These are phyloP conservation scores for Coriaria nepalensis DNA, from an alignment of 306 rosid genomes.

Conservation along the genomic window DNA sequence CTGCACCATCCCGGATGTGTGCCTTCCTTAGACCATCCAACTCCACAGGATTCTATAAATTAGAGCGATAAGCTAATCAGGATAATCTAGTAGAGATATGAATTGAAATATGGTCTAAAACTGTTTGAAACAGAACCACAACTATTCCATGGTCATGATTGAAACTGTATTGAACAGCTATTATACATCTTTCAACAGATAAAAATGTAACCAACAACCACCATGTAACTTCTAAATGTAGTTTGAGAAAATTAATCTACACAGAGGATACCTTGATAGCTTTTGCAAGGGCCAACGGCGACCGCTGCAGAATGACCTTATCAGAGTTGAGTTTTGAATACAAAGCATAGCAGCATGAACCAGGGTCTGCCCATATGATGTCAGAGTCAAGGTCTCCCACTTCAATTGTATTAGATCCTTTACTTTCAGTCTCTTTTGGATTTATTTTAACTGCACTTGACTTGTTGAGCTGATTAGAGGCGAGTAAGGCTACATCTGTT, in stretches of 20 bases:
- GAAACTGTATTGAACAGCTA: no score
- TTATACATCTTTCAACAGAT: no score
- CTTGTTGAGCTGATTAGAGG: constrained; percentile 38
- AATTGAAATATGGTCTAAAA: not conserved
- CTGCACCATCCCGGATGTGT: constrained; percentile 92
- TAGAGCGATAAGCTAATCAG: constrained; percentile 12
- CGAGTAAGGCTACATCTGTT: constrained; percentile 58
- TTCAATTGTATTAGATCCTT: constrained; percentile 28
- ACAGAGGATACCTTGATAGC: constrained; percentile 62
- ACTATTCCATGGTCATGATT: no score
- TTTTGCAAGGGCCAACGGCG: constrained; percentile 98
- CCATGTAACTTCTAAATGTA: not conserved
- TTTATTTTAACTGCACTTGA: constrained; percentile 16
- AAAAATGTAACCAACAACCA: not conserved
- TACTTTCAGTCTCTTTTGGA: constrained; percentile 22
- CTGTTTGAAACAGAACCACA: no score
- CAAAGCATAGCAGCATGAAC: constrained; percentile 73
- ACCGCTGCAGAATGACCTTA: constrained; percentile 53
- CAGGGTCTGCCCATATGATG: constrained; percentile 80
- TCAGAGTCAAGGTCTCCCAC: constrained; percentile 28
- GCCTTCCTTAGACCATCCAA: constrained; percentile 78
- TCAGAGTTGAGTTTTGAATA: constrained; percentile 59
- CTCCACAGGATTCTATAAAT: constrained; percentile 64
- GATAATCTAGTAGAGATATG: constrained; percentile 1
- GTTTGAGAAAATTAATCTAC: not conserved